Base-by-base conservation (phyloP, 768 basidiomycete genomes). In the Ramaria sp. region DNA sequence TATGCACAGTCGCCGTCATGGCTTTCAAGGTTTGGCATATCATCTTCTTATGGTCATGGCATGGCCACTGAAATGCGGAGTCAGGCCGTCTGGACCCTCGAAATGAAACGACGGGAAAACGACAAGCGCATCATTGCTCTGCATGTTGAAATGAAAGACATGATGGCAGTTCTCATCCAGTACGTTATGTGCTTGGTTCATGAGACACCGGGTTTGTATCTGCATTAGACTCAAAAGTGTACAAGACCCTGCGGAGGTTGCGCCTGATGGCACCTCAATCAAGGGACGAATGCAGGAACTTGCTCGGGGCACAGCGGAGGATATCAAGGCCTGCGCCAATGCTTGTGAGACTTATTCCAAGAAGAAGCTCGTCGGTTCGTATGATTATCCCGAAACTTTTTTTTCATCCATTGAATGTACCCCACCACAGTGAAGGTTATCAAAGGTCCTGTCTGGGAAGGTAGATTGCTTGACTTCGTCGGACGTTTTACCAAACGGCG, bases 61-160 rank as follows among this genome's bases (percentile, higher is more conserved):
- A 34, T 34, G 33, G 33, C 33, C 33, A 11, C 11, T 34, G 33
- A 11, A 34, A 34, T 34, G 11, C 20, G 4, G 20, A 37, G 9
- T 7, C 33, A 53, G 37, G 67, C 77, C 0, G 77, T 77, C 5
- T 70, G 78, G 27, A 72, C 73, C 17, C 66, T 81, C 37, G 78
- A 80, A 53, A 54, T 75, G 54, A 75, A 74, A 2, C 68, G 78
- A 22, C 67, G 75, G 22, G 77, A 78, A 27, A 81, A 82, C 53
- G 75, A 81, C 54, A 73, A 71, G 55, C 78, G 77, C 59, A 70
- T 80, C 7, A 58, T 73, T 1, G 66, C 70, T 3, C 67, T 82
- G 6, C 75, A 75, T 38, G 63, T 74, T 9, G 73, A 77, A 59
- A 81, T 81, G 78, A 71, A 70, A 57, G 71, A 78, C 42, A 71